Evolutionary conservation across 2,329 filamentous ascomycete species (phyloP).

Genomic region (Pseudodiploospora longispora): DNA sequence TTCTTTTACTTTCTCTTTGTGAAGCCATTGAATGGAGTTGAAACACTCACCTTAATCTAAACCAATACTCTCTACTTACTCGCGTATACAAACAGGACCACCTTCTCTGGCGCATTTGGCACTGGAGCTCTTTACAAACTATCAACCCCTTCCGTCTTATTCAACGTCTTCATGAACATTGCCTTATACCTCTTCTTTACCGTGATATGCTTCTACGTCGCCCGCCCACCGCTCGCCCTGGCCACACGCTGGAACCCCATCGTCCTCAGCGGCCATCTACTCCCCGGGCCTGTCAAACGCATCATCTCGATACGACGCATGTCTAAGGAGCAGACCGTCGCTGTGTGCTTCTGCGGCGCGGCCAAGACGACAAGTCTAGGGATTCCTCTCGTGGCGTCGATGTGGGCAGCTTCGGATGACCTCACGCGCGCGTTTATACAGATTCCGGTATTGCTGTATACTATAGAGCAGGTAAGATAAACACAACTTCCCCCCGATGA

Average conservation of each 20-base stretch:
- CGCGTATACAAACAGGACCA: constrained; percentile 42
- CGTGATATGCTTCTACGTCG: constrained; percentile 47
- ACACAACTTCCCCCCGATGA: background rate
- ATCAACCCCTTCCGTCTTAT: constrained; percentile 52
- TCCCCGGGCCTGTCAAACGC: constrained; percentile 22
- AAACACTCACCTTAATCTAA: background rate
- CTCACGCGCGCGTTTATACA: constrained; percentile 50
- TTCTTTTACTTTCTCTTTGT: background rate
- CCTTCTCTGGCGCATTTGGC: constrained; percentile 58
- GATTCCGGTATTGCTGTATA: constrained; percentile 56
- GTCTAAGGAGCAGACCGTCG: constrained; percentile 54
- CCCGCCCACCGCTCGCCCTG: constrained; percentile 32
- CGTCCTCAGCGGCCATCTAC: constrained; percentile 23
- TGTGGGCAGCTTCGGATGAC: constrained; percentile 52
- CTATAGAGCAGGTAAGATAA: constrained; percentile 42
- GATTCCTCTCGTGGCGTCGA: constrained; percentile 59
- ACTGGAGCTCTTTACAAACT: constrained; percentile 53
- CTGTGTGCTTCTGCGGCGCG: constrained; percentile 65
- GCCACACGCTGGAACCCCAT: constrained; percentile 23
- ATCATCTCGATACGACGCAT: constrained; percentile 43
- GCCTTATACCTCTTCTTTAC: constrained; percentile 56
- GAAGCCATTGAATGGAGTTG: too few relatives aligned
- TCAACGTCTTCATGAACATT: constrained; percentile 61
- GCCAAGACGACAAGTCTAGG: constrained; percentile 66
- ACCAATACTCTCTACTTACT: background rate